These are phyloP conservation scores for Gossypium longicalyx DNA, from an alignment of 345 rosid species.

Conservation along the genomic window DNA sequence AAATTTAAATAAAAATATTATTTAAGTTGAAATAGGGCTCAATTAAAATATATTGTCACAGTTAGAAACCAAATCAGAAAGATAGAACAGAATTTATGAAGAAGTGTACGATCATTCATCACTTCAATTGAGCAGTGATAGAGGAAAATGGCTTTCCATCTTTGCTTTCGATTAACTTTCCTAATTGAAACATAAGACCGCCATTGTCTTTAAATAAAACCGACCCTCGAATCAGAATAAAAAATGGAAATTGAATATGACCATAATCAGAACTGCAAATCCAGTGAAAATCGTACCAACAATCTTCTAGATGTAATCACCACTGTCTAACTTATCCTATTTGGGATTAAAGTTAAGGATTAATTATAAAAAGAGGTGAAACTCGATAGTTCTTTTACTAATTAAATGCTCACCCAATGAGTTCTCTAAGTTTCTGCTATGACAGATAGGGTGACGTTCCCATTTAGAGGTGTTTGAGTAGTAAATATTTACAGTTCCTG, in stretches of 20 bases:
- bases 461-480: background rate
- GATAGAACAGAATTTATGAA: no score
- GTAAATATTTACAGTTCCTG: background rate
- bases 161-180: no score
- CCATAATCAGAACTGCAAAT: conserved; percentile 15
- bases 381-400: background rate
- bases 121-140: no score
- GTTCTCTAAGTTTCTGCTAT: conserved; percentile 3
- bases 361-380: background rate
- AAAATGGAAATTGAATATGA: background rate
- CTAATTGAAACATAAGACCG: no score
- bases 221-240: background rate
- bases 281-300: conserved; percentile 12
- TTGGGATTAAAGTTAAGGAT: conserved; percentile 5
- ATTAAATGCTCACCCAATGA: conserved; percentile 13
- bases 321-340: conserved; percentile 11
- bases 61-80: no score
- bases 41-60: no score
- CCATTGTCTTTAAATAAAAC: no score
- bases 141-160: no score
- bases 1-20: no score
- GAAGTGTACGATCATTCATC: no score
- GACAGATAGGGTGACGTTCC: conserved; percentile 21
- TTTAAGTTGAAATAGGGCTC: no score
- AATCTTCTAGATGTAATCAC: background rate